Percentiles rank a stretch among this genome's conserved stretches.
phyloP scores from a whole-genome alignment of 208 protist genomes.

The Willaertia magna region DNA sequence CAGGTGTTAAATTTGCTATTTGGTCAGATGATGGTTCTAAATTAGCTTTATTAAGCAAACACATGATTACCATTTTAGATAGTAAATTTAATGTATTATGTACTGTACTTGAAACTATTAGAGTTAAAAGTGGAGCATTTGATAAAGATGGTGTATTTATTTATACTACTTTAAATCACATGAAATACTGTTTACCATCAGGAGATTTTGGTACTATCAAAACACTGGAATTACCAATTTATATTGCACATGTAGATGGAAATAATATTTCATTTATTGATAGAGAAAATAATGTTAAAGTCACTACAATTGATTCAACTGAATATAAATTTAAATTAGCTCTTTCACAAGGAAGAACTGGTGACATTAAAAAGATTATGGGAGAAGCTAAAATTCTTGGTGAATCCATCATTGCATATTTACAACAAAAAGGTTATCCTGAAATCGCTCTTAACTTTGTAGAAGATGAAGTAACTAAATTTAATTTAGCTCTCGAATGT shows the following conservation, averaged over 20 bases:
- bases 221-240: constrained; percentile 83
- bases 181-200: constrained; percentile 83
- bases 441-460: constrained; percentile 96
- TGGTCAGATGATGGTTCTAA: constrained; percentile 74
- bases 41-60: constrained; percentile 78
- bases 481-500: constrained; percentile 94
- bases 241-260: constrained; percentile 71
- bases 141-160: constrained; percentile 75
- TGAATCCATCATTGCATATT: constrained; percentile 91
- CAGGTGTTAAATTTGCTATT: constrained; percentile 73
- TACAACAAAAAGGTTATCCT: constrained; percentile 91
- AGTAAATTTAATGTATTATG: constrained; percentile 71
- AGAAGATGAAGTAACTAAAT: constrained; percentile 82
- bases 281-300: constrained; percentile 63
- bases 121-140: constrained; percentile 82
- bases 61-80: constrained; percentile 65
- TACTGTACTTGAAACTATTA: constrained; percentile 73
- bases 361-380: constrained; percentile 83
- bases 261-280: constrained; percentile 75
- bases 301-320: constrained; percentile 68
- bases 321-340: constrained; percentile 92
- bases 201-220: constrained; percentile 91
- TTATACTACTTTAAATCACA: constrained; percentile 93
- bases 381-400: constrained; percentile 70
- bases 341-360: constrained; percentile 71